Evolutionary conservation across 805 yeast genomes (phyloP), one percentile per base, ranked within the genome.

Genomic region (Lachancea dasiensis): DNA sequence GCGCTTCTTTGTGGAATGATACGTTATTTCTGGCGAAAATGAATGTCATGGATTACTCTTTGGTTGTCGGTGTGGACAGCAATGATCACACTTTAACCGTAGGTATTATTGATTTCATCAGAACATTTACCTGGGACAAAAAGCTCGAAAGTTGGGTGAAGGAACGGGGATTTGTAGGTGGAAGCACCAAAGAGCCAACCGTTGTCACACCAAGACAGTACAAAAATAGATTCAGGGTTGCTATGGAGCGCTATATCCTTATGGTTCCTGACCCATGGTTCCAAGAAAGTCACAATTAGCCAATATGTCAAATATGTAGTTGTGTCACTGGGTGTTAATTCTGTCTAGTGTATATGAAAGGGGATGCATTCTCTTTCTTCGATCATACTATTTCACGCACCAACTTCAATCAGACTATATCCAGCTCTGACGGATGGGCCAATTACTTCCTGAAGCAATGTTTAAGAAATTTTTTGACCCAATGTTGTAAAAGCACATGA

Each of bases 71-170:
- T 0, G 85, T 92, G 27, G 95, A 92, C 55, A 66, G 62, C 34
- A 72, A 75, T 16, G 73, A 73, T 45, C 72, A 73, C 36, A 80
- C 80, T 38, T 67, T 92, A 25, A 86, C 87, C 14, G 95, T 89
- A 10, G 99, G 99, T 3, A 89, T 92, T 27, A 89, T 92, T 44
- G 83, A 92, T 60, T 92, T 94, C 68, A 79, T 92, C 30, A 65
- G 99, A 42, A 87, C 98, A 0, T 92, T 90, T 52, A 92, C 99
- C 0, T 92, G 99, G 99, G 99, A 92, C 54, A 92, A 92, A 61
- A 92, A 89, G 61, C 75, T 92, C 19, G 99, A 92, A 58, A 87
- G 95, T 58, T 92, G 98, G 98, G 98, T 92, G 25, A 92, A 92
- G 58, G 98, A 95, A 40, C 83, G 86, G 51, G 89, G 90, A 1